phyloP scores from a whole-genome alignment of 2,329 filamentous ascomycete species.

The Cladophialophora exuberans region DNA sequence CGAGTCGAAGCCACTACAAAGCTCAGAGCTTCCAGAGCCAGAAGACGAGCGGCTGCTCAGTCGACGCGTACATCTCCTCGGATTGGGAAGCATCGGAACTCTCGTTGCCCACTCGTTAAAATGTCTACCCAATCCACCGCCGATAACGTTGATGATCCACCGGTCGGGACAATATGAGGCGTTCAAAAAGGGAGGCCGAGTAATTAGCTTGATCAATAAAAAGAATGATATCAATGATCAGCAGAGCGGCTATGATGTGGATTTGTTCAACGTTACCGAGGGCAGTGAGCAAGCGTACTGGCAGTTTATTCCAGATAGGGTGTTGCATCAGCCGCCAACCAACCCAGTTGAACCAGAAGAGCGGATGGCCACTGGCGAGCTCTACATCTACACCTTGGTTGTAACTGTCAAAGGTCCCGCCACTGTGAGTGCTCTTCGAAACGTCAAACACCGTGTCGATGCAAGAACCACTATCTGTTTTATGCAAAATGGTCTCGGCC shows the following conservation, averaged over 20 bases:
- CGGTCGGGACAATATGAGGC: slow-evolving; percentile 44
- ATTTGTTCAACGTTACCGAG: slow-evolving; percentile 36
- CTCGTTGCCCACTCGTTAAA: slow-evolving; percentile 76
- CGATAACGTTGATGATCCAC: slow-evolving; percentile 80
- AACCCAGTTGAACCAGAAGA: slow-evolving; percentile 26
- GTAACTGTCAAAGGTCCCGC: slow-evolving; percentile 74
- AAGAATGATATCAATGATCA: slow-evolving; percentile 46
- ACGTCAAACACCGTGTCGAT: slow-evolving; percentile 69
- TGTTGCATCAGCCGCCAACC: slow-evolving; percentile 23
- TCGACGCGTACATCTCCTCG: slow-evolving; percentile 73
- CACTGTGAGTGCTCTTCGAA: slow-evolving; percentile 67
- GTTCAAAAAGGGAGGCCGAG: slow-evolving; percentile 39
- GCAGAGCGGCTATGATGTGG: slow-evolving; percentile 48
- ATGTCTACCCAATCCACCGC: slow-evolving; percentile 64
- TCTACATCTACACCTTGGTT: slow-evolving; percentile 72
- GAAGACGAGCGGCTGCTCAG: slow-evolving; percentile 29
- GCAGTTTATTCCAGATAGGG: slow-evolving; percentile 29
- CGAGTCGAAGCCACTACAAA: slow-evolving; percentile 20
- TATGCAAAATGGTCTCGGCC: slow-evolving; percentile 79
- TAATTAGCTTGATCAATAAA: slow-evolving; percentile 39
- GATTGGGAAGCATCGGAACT: slow-evolving; percentile 78
- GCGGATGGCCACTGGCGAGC: slow-evolving; percentile 39
- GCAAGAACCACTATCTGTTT: slow-evolving; percentile 73
- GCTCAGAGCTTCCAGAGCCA: slow-evolving; percentile 9
- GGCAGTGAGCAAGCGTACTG: slow-evolving; percentile 10